Base-by-base conservation (phyloP, 148 eudicot species). In the Mesembryanthemum crystallinum region DNA sequence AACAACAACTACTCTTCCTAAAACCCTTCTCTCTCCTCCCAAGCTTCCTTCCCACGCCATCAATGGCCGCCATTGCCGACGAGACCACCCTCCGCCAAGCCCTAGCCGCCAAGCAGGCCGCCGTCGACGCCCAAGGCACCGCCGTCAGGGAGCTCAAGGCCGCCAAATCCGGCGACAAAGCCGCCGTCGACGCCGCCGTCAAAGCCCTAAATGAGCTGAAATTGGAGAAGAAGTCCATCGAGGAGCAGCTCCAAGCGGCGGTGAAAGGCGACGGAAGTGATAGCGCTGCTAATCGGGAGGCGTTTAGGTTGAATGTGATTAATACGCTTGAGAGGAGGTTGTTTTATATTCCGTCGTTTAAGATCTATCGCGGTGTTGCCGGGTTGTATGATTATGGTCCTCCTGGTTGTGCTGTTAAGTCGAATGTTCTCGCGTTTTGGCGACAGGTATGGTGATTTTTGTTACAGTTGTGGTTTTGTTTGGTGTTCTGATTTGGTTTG, bases 341-440 rank as follows among this genome's bases (percentile, higher is more conserved):
- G 47, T 94, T 94, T 73, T 92, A 84, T 80, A 85, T 87, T 12
- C 98, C 94, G 0, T 89, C 96, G 1, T 94, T 90, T 81, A 94
- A 92, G 85, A 94, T 94, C 82, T 90, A 94, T 69, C 80, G 98
- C 2, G 98, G 98, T 64, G 97, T 94, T 57, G 97, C 98, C 39
- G 98, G 98, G 0, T 76, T 94, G 7, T 94, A 90, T 75, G 97
- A 94, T 77, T 92, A 86, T 67, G 98, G 98, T 1, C 98, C 97
- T 30, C 98, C 97, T 32, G 98, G 97, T 24, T 94, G 98, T 66
- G 84, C 98, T 54, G 97, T 94, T 45, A 92, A 94, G 82, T 80
- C 90, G n/a, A 92, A 94, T 72, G 92, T 94, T 73, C 98, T 94
- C 60, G 88, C 97, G 27, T 88, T 89, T 82, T 94, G 98, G 97